A percentile compares a stretch with the other conserved stretches of the same genome.
Evolutionary conservation across 257 asterid species (phyloP).

Genomic region (Solanum raphanifolium): DNA sequence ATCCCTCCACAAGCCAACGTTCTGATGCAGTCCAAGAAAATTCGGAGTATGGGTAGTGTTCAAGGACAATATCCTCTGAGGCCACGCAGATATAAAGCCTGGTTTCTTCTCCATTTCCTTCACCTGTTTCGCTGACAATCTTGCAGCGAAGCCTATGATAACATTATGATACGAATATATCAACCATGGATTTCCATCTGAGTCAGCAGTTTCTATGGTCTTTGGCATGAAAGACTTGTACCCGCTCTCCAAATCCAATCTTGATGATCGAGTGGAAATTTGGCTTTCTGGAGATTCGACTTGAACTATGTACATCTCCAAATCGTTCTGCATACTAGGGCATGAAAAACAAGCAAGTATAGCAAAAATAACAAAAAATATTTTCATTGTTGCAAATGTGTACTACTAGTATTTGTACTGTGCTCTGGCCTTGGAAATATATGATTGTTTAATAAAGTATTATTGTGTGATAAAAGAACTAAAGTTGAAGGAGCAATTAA

Average conservation of each 20-base stretch:
- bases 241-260: neutral
- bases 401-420: neutral
- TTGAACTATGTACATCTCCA: neutral
- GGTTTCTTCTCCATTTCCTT: neutral
- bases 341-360: neutral
- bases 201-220: neutral
- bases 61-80: neutral
- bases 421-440: neutral
- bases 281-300: neutral
- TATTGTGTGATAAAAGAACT: neutral
- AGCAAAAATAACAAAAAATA: neutral
- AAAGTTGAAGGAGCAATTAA: neutral
- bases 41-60: neutral
- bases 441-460: neutral
- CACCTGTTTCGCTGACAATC: neutral
- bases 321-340: neutral
- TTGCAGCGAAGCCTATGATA: neutral
- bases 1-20: neutral
- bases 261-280: neutral
- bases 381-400: neutral
- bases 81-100: neutral
- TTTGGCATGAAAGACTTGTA: neutral
- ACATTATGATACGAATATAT: neutral
- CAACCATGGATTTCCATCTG: neutral
- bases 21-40: neutral